A percentile compares a stretch with the other conserved stretches of the same genome.
Evolutionary conservation across 2,329 filamentous ascomycete species (phyloP).

Genomic region (Albophoma yamanashiensis): DNA sequence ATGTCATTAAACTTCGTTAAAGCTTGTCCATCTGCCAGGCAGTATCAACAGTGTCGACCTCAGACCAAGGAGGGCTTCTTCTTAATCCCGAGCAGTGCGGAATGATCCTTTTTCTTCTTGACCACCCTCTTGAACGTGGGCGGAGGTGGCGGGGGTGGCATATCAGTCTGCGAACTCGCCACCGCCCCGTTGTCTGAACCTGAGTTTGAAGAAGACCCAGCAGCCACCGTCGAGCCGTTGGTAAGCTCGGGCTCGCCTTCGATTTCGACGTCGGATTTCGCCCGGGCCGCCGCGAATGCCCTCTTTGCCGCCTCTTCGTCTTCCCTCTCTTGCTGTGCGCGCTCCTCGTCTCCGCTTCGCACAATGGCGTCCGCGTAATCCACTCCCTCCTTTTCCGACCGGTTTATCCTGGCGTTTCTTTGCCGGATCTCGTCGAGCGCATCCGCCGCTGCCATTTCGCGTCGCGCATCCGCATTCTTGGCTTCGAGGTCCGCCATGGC

Average conservation of each 20-base stretch:
- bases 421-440: slow-evolving; percentile 90
- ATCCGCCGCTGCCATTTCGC: slow-evolving; percentile 94
- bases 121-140: slow-evolving; percentile 62
- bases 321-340: slow-evolving; percentile 61
- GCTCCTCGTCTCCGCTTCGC: slow-evolving; percentile 45
- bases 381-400: slow-evolving; percentile 57
- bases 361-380: slow-evolving; percentile 47
- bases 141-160: slow-evolving; percentile 21
- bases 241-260: slow-evolving; percentile 14
- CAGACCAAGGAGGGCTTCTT: slow-evolving; percentile 58
- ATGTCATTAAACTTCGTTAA: background rate
- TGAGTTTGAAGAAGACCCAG: background rate
- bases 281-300: slow-evolving; percentile 61
- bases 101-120: slow-evolving; percentile 81
- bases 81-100: slow-evolving; percentile 72
- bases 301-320: slow-evolving; percentile 70
- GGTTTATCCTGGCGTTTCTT: slow-evolving; percentile 78
- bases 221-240: background rate
- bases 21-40: background rate
- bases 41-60: background rate
- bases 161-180: slow-evolving; percentile 1
- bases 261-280: slow-evolving; percentile 34
- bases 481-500: slow-evolving; percentile 93
- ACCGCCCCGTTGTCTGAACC: background rate
- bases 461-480: slow-evolving; percentile 85